Conservation (phyloP, 2,329 filamentous ascomycete species). For the Pestalotiopsis sp. region DNA sequence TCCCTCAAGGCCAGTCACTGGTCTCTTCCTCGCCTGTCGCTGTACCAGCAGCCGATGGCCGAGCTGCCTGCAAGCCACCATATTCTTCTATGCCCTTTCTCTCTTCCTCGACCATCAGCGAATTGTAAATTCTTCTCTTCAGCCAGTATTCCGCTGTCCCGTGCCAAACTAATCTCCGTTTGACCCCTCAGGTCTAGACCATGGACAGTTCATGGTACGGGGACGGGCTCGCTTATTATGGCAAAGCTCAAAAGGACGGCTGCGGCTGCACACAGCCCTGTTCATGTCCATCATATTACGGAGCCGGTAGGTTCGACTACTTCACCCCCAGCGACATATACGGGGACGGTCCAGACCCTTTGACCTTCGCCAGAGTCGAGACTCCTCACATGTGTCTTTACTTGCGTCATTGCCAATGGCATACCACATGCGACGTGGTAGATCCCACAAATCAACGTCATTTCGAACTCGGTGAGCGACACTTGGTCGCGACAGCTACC, state of each 20-base stretch:
- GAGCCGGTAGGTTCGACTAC: too few species aligned
- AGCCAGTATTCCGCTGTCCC: not conserved
- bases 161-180: not conserved
- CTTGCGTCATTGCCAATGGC: too few species aligned
- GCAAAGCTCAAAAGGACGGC: not conserved
- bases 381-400: too few species aligned
- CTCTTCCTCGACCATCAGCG: too few species aligned
- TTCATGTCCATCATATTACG: too few species aligned
- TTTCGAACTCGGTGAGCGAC: not conserved
- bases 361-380: too few species aligned
- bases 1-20: too few species aligned
- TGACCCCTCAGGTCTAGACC: not conserved
- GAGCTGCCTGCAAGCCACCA: not conserved
- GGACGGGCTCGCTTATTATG: not conserved
- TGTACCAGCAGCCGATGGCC: too few species aligned
- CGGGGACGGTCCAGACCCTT: too few species aligned
- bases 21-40: too few species aligned
- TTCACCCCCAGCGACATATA: too few species aligned
- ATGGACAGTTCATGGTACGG: not conserved
- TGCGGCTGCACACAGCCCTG: not conserved
- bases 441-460: not conserved
- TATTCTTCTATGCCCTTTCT: not conserved
- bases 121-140: not conserved
- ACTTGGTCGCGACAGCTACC: not conserved
- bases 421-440: not conserved